Percentiles rank a stretch among this genome's conserved stretches.
Evolutionary conservation across 805 yeast genomes (phyloP).

Genomic region (Saccharomyces mikatae): DNA sequence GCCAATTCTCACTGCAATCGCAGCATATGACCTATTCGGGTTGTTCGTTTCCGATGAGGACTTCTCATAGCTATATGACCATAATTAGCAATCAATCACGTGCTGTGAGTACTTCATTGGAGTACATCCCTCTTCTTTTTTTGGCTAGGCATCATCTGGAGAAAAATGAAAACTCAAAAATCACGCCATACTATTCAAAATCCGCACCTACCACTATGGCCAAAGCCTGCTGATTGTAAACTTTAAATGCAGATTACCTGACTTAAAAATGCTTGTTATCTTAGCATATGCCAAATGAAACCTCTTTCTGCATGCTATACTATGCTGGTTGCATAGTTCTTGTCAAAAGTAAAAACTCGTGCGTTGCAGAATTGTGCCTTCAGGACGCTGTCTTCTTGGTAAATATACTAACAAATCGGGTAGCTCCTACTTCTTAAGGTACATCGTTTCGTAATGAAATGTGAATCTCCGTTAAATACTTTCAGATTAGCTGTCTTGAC

Average conservation of each 20-base stretch:
- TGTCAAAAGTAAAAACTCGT: too few species aligned
- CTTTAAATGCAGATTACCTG: background rate
- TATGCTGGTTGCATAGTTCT: background rate
- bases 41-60: too few species aligned
- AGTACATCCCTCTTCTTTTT: background rate
- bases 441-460: background rate
- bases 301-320: background rate
- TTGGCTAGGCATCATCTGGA: background rate
- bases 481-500: background rate
- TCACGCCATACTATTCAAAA: background rate
- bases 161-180: too few species aligned
- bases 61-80: background rate
- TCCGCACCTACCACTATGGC: too few species aligned
- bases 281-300: background rate
- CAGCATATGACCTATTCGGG: too few species aligned
- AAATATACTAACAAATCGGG: background rate
- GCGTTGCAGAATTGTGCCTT: background rate
- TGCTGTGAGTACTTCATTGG: background rate
- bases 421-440: background rate
- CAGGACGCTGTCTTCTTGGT: background rate
- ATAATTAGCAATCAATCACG: background rate
- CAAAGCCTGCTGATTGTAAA: too few species aligned
- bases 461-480: background rate
- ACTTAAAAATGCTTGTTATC: too few species aligned
- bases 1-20: background rate